Conservation (phyloP, 768 basidiomycete species). For the Lepiota venenata region DNA sequence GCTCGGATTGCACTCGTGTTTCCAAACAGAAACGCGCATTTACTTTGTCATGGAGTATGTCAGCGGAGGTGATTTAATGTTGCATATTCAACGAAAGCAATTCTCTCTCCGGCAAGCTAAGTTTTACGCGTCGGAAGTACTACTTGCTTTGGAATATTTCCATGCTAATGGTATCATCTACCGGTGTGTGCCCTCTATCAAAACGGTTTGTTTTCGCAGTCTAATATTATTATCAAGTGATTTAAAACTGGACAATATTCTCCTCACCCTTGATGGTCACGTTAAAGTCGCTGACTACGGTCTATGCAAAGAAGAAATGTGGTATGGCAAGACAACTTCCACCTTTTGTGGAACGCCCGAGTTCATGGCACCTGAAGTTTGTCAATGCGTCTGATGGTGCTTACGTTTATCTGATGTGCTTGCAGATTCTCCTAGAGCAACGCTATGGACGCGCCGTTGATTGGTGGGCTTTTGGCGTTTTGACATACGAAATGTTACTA, state of each 20-base stretch:
- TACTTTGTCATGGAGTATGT: slow-evolving; percentile 99
- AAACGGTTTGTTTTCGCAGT: background rate
- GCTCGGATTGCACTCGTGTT: slow-evolving; percentile 95
- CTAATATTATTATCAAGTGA: slow-evolving; percentile 50
- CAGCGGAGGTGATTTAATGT: slow-evolving; percentile 97
- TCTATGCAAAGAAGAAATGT: slow-evolving; percentile 99
- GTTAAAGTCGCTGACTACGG: slow-evolving; percentile 99
- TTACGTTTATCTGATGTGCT: slow-evolving; percentile 6
- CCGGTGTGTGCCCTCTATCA: slow-evolving; percentile 50
- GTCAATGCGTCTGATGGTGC: slow-evolving; percentile 12
- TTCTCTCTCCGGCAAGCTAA: slow-evolving; percentile 98
- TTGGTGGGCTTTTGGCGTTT: slow-evolving; percentile 99
- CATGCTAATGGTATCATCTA: slow-evolving; percentile 99
- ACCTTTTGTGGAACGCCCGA: slow-evolving; percentile 99
- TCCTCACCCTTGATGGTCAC: slow-evolving; percentile 94
- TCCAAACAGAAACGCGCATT: slow-evolving; percentile 98
- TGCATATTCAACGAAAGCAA: slow-evolving; percentile 98
- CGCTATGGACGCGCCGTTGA: slow-evolving; percentile 98
- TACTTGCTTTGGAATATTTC: slow-evolving; percentile 96
- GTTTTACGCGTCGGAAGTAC: slow-evolving; percentile 96
- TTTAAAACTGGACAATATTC: slow-evolving; percentile 96
- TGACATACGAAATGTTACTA: slow-evolving; percentile 98
- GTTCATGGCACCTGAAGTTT: slow-evolving; percentile 99
- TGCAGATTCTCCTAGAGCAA: slow-evolving; percentile 96
- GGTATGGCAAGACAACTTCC: slow-evolving; percentile 92